phyloP scores from a whole-genome alignment of 2,329 filamentous ascomycete species.

The Tolypocladium pustulatum region DNA sequence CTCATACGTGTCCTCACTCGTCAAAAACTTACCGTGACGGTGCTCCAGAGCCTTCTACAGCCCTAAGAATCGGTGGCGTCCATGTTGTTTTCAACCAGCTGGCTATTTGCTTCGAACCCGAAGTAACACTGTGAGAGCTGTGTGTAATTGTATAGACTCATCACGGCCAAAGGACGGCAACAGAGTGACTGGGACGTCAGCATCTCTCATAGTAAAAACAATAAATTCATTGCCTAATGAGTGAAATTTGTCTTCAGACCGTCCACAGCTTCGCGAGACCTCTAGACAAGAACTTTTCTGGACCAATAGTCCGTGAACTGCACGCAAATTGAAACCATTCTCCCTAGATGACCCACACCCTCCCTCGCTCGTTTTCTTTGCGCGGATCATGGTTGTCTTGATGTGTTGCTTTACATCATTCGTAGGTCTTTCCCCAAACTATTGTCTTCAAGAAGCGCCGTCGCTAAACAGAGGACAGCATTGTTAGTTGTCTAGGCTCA shows the following conservation, averaged over 20 bases:
- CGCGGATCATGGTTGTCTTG: neutral
- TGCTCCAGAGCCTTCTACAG: too few species aligned
- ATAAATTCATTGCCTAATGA: neutral
- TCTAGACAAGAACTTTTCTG: neutral
- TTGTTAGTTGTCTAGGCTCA: neutral
- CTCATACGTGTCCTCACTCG: too few species aligned
- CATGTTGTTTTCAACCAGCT: too few species aligned
- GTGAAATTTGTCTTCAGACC: neutral
- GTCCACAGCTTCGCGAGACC: neutral
- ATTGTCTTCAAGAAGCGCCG: neutral
- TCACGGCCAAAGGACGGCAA: neutral
- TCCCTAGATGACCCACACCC: neutral
- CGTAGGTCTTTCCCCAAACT: neutral
- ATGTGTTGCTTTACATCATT: neutral
- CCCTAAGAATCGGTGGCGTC: too few species aligned
- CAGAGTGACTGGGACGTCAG: neutral
- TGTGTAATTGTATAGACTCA: too few species aligned
- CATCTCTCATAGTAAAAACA: neutral
- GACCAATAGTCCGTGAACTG: neutral
- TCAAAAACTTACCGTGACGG: too few species aligned
- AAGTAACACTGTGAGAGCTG: too few species aligned
- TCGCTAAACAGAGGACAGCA: neutral
- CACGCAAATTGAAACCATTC: constrained; percentile 4
- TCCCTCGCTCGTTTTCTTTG: neutral
- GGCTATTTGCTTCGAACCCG: too few species aligned